A percentile compares a stretch with the other conserved stretches of the same genome.
These are phyloP conservation scores for Aureobasidium sp. DNA, from an alignment of 2,329 filamentous ascomycete species.

Conservation along the genomic window DNA sequence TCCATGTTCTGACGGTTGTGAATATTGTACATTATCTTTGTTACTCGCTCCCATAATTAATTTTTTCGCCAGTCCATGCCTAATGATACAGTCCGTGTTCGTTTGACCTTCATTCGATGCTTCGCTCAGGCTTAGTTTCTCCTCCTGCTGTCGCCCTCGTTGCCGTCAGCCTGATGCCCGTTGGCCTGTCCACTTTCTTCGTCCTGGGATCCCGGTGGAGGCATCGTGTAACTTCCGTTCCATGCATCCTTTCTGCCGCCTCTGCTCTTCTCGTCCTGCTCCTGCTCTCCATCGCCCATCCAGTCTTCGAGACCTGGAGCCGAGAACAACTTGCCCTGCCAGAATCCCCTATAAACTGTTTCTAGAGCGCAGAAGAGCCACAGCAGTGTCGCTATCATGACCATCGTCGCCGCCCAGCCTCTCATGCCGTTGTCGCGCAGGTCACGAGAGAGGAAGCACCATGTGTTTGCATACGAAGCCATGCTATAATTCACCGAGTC, in stretches of 20 bases:
- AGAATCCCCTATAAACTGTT: conserved; percentile 20
- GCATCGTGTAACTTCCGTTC: conserved; percentile 3
- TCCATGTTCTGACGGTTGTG: neutral
- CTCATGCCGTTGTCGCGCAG: conserved; percentile 23
- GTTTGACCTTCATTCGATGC: neutral
- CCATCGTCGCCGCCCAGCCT: conserved; percentile 22
- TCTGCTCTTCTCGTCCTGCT: conserved; percentile 17
- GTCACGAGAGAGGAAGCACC: conserved; percentile 18
- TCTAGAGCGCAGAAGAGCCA: conserved; percentile 24
- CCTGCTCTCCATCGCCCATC: conserved; percentile 13
- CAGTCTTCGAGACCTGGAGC: conserved; percentile 23
- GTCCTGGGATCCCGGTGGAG: neutral
- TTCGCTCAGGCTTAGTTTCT: neutral
- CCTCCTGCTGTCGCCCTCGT: neutral
- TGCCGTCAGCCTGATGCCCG: neutral
- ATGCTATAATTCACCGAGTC: neutral
- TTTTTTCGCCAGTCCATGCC: neutral
- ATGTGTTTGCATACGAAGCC: conserved; percentile 22
- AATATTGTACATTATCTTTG: neutral
- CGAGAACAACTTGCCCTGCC: conserved; percentile 21
- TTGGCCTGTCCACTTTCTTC: conserved; percentile 11
- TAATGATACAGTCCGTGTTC: neutral
- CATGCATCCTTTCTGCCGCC: neutral
- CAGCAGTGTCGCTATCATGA: conserved; percentile 18
- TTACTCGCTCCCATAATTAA: neutral